These are phyloP conservation scores for Logfia minima DNA, from an alignment of 129 eudicot species.

Conservation along the genomic window DNA sequence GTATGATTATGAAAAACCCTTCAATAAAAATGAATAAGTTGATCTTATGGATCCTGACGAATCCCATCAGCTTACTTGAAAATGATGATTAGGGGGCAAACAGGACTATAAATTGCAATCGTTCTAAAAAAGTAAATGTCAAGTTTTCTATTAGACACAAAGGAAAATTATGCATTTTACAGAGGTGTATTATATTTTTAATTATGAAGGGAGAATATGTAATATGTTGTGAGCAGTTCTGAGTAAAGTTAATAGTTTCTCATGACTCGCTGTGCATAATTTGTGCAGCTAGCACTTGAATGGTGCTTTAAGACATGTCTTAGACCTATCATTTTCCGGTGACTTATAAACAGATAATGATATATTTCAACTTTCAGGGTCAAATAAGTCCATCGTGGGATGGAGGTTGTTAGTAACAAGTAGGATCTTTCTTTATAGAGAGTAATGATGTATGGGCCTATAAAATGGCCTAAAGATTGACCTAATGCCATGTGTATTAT, in stretches of 20 bases:
- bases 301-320: neutral
- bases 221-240: neutral
- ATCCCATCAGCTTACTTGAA: neutral
- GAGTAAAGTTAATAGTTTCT: neutral
- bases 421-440: neutral
- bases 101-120: neutral
- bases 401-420: neutral
- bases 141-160: neutral
- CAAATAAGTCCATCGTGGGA: neutral
- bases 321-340: neutral
- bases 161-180: neutral
- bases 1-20: neutral
- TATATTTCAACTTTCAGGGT: constrained; percentile 7
- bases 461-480: too few relatives aligned
- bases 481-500: too few relatives aligned
- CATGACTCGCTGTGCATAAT: neutral
- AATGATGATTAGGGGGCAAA: neutral
- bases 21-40: neutral
- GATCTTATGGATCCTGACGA: neutral
- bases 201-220: neutral
- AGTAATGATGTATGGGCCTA: too few relatives aligned
- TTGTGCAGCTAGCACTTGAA: neutral
- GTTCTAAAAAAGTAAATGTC: neutral
- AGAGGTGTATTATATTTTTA: neutral
- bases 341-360: neutral